Evolutionary conservation across 176 grass and related monocot genomes (phyloP), one percentile per base, ranked within the genome.

Genomic region (Triticum dicoccoides): DNA sequence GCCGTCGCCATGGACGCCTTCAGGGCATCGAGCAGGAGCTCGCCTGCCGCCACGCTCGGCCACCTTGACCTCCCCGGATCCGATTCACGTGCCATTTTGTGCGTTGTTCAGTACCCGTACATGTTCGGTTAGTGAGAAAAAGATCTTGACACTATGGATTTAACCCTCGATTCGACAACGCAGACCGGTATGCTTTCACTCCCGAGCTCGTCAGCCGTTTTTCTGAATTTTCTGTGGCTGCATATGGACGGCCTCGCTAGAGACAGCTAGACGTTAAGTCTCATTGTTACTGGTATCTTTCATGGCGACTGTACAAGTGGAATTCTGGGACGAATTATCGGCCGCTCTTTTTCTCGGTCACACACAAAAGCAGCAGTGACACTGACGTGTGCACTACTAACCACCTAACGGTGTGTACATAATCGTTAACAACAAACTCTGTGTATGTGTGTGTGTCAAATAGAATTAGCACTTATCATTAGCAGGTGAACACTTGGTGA

Each of bases 261-360:
- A 77, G 30, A 39, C 12, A 64, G 65, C 82, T 82, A 89, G 11
- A 61, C 70, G 83, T 47, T 29, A 81, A 69, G 27, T 2, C 14
- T 86, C 65, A 12, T 38, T 58, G 73, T 52, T 72, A 39, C 5
- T 63, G 37, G 72, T 71, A 86, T 71, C 71, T 82, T 82, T 84
- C 68, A 80, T 51, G 62, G 70, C 9, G 5, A 17, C 41, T 29
- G 73, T 4, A 58, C 4, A 12, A 25, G 9, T 23, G 20, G 33
- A 74, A 23, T 51, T 76, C 32, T 52, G 15, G 6, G 67, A 37
- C 51, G 24, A 65, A 83, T 69, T 71, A 33, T 54, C 32, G 12
- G 13, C 24, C 0, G 41, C 18, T 49, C 41, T 45, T 11, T 11
- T 11, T 45, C 42, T 74, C 27, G 3, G 41, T 74, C 71, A 25